phyloP scores from a whole-genome alignment of 2,329 filamentous ascomycete genomes.

The Exophiala sp. region DNA sequence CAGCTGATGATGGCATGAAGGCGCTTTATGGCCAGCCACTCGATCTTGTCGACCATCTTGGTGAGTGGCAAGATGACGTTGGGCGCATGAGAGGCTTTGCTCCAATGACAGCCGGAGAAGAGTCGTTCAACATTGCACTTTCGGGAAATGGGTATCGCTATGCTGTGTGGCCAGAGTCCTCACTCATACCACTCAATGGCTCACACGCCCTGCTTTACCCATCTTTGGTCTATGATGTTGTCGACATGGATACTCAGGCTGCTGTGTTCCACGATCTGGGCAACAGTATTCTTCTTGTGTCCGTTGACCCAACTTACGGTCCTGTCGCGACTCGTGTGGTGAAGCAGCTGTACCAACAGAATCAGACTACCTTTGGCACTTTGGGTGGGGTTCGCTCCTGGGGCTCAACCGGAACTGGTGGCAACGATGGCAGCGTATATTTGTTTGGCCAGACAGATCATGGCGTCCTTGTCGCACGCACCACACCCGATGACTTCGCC shows the following conservation, averaged over 20 bases:
- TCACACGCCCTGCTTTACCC: slow-evolving; percentile 31
- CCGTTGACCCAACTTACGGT: slow-evolving; percentile 29
- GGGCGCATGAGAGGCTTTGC: slow-evolving; percentile 33
- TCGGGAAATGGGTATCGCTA: slow-evolving; percentile 33
- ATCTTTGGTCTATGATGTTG: slow-evolving; percentile 33
- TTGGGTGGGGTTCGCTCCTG: slow-evolving; percentile 33
- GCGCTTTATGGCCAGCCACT: slow-evolving; percentile 28
- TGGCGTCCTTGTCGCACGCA: slow-evolving; percentile 31
- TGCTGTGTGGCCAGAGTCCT: slow-evolving; percentile 34
- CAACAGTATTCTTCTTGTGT: slow-evolving; percentile 30
- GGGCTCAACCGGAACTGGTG: slow-evolving; percentile 30
- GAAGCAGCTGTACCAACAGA: slow-evolving; percentile 30
- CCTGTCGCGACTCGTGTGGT: slow-evolving; percentile 30
- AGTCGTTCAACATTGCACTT: slow-evolving; percentile 32
- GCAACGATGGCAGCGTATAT: slow-evolving; percentile 32
- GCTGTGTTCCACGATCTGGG: slow-evolving; percentile 32
- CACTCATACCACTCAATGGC: slow-evolving; percentile 31
- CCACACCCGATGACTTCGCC: slow-evolving; percentile 20
- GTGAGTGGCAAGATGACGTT: slow-evolving; percentile 33
- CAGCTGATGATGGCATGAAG: slow-evolving; percentile 31
- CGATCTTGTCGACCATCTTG: slow-evolving; percentile 32
- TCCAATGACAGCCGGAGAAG: slow-evolving; percentile 33
- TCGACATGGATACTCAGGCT: slow-evolving; percentile 29
- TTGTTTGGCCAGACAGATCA: slow-evolving; percentile 30
- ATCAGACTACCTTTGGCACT: slow-evolving; percentile 32